Evolutionary conservation across 257 asterid genomes (phyloP).

Genomic region (Ocimum tenuiflorum): DNA sequence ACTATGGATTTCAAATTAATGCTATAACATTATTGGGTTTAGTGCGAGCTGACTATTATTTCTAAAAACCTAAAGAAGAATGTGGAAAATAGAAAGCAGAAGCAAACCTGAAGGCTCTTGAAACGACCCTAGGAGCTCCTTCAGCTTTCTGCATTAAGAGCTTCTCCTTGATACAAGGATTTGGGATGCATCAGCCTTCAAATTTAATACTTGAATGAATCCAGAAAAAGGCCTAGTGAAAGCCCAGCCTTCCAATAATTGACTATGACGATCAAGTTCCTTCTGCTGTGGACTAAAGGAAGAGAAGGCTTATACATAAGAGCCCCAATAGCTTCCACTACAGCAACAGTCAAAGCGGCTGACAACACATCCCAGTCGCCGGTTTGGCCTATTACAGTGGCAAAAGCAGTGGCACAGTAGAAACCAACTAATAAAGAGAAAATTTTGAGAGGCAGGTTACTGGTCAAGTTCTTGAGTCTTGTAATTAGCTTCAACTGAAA

Average conservation of each 20-base stretch:
- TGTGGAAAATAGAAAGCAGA: not conserved
- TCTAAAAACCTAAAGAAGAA: not conserved
- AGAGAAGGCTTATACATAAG: slow-evolving; percentile 66
- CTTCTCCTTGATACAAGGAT: slow-evolving; percentile 20
- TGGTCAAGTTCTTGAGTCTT: slow-evolving; percentile 46
- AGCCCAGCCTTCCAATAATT: slow-evolving; percentile 90
- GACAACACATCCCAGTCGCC: slow-evolving; percentile 98
- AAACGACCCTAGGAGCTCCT: no score
- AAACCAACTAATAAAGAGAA: slow-evolving; percentile 78
- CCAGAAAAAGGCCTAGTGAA: slow-evolving; percentile 78
- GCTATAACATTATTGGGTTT: not conserved
- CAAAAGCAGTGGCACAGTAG: slow-evolving; percentile 86
- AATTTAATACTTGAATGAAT: slow-evolving; percentile 57
- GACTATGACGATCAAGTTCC: slow-evolving; percentile 45
- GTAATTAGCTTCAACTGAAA: slow-evolving; percentile 40
- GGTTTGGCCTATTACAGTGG: slow-evolving; percentile 93
- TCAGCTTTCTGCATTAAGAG: no score
- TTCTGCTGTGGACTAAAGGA: slow-evolving; percentile 39
- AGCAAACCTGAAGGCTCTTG: slow-evolving; percentile 27
- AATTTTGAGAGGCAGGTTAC: slow-evolving; percentile 61
- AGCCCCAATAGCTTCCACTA: slow-evolving; percentile 96
- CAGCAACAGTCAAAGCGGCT: slow-evolving; percentile 77
- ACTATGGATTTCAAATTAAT: not conserved
- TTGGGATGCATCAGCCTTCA: no score
- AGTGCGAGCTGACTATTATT: not conserved